Base-by-base conservation (phyloP, 768 basidiomycete species). In the Galerina marginata region DNA sequence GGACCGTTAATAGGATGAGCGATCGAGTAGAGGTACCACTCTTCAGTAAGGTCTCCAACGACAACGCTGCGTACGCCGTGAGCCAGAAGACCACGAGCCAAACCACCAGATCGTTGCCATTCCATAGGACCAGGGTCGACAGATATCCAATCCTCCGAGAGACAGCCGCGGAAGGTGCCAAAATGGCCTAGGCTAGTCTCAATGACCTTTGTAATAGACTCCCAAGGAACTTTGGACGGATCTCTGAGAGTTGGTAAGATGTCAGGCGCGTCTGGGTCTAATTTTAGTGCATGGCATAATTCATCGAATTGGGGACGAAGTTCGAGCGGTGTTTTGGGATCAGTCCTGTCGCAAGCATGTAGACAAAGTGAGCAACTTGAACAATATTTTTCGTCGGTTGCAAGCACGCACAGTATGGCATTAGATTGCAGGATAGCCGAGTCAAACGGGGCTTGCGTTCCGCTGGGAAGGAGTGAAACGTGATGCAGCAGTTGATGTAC, bases 21-120 rank as follows among this genome's bases (percentile, higher is more conserved):
- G 64, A 91, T 86, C 12, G 88, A 83, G 65, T 91, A 92, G 52
- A 91, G 79, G 69, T 86, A 90, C 90, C 90, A 92, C 70, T 92
- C 90, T 65, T 92, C 89, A 14, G 76, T 79, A 51, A 91, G 78
- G 56, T 90, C 87, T 9, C 91, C 91, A n/a, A 88, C 73, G 51
- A 86, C 75, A 58, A 92, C 75, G 67, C 81, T 84, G 42, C 76
- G 80, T 46, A 91, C 78, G 2, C 91, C 90, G 16, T 83, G 86
- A 16, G 77, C 81, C 46, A 68, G 72, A 11, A 92, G 78, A 1
- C 77, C 81, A 9, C 72, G 72, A 0, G 87, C 87, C 54, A 93
- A 78, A 1, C 74, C 78, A 2, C 90, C 88, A 1, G 79, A 80
- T 12, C 82, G 82, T 66, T 93, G 91, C 82, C 86, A 90, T 40